These are phyloP conservation scores for Striga hermonthica DNA, from an alignment of 305 asterid species.

Conservation along the genomic window DNA sequence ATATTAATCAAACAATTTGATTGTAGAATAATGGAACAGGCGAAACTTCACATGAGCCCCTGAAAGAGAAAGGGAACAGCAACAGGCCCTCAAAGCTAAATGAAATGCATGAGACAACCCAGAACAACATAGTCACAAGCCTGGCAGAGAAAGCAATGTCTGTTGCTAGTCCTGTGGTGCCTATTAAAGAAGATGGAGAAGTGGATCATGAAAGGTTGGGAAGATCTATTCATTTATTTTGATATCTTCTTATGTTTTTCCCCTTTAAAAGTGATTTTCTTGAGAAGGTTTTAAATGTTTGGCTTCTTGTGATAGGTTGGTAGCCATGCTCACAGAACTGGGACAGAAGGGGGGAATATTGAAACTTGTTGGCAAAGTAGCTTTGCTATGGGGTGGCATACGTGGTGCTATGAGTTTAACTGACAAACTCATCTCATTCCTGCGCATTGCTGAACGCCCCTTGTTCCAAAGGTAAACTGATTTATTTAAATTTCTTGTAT, in stretches of 20 bases:
- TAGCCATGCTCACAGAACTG: slow-evolving; percentile 75
- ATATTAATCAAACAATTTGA: slow-evolving; percentile 31
- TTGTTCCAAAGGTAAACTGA: slow-evolving; percentile 64
- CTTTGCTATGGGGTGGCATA: slow-evolving; percentile 95
- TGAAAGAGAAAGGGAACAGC: slow-evolving; percentile 36
- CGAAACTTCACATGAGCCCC: slow-evolving; percentile 38
- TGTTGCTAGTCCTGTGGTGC: slow-evolving; percentile 93
- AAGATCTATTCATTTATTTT: slow-evolving; percentile 20
- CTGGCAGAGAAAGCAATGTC: slow-evolving; percentile 96
- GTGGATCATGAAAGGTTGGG: slow-evolving; percentile 90
- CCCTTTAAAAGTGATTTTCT: slow-evolving; percentile 8
- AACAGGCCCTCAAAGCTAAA: slow-evolving; percentile 37
- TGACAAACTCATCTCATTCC: slow-evolving; percentile 79
- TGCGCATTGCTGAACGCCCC: slow-evolving; percentile 83
- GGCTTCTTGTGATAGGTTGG: slow-evolving; percentile 57
- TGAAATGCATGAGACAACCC: slow-evolving; percentile 42
- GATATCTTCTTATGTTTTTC: slow-evolving; percentile 2
- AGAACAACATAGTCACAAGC: slow-evolving; percentile 62
- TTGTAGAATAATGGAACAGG: slow-evolving; percentile 51
- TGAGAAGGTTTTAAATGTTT: slow-evolving; percentile 32
- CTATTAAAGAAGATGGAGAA: slow-evolving; percentile 79
- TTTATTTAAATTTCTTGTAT: slow-evolving; percentile 20
- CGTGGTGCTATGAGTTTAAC: slow-evolving; percentile 96
- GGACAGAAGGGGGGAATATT: slow-evolving; percentile 90
- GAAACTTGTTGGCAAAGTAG: slow-evolving; percentile 75